Evolutionary conservation across 1,284 basidiomycete genomes (phyloP), one percentile per base, ranked within the genome.

Genomic region (Ceratobasidium sp.): DNA sequence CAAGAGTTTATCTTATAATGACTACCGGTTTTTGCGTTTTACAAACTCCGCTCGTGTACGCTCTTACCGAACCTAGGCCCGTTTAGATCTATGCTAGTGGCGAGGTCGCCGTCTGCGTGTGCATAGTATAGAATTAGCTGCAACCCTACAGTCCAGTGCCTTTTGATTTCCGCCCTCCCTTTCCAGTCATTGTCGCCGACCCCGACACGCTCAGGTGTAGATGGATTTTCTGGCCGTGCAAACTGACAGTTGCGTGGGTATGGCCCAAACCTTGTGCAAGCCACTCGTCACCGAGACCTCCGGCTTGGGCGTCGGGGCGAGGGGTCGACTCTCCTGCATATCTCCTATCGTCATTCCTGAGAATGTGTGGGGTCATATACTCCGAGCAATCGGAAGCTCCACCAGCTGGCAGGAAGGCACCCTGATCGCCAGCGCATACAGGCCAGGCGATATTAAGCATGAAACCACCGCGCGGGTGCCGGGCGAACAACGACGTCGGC

Each of bases 361-460:
- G 53, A 56, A 31, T 13, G 27, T 14, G 22, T 29, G 22, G 24
- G 19, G 2, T 24, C 4, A 53, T 53, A 53, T 22, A 24, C 49
- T 24, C 22, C 24, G 19, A 22, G 22, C 24, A 53, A 22, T 24
- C n/a, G 49, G 19, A 19, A 9, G 19, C 9, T 11, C 24, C 24
- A 2, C 24, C 29, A 16, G 53, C 14, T 56, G 13, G 24, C 13
- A 7, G 16, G 29, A 31, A 56, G 29, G 5, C 9, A 31, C 53
- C 53, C 53, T 56, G 58, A 61, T 61, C 58, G 58, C 58, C 58
- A 43, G 58, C 58, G 58, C 58, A 61, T 61, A 61, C 31, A 58
- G 29, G 37, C 58, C 58, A 14, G 22, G 58, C 37, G 37, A 61
- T 11, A 61, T 39, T n/a, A 37, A 41, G 58, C 58, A 61, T 39